Evolutionary conservation across 2,329 filamentous ascomycete genomes (phyloP).

Genomic region (Coniochaeta prunicola): DNA sequence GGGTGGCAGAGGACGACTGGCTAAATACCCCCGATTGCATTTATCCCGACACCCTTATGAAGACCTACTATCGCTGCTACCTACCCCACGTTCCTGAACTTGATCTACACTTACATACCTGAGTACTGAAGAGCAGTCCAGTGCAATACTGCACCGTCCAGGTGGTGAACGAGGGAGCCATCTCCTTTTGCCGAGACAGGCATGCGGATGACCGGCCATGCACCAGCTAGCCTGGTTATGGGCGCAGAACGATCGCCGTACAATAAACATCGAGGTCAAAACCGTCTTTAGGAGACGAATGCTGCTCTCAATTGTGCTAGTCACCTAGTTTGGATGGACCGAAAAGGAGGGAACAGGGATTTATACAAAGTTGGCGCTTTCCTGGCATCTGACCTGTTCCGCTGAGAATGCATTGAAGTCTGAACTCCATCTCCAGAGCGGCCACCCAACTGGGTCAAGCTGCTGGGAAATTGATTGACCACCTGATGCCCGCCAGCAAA

Average conservation of each 20-base stretch:
- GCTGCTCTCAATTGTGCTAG: no score
- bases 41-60: conserved; percentile 1
- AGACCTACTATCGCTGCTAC: not conserved
- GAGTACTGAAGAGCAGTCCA: not conserved
- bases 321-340: no score
- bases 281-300: no score
- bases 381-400: no score
- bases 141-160: not conserved
- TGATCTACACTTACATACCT: not conserved
- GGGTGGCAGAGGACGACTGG: not conserved
- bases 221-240: not conserved
- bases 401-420: no score
- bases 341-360: no score
- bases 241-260: not conserved
- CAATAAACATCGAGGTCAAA: no score
- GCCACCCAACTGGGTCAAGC: no score
- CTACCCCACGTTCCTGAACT: not conserved
- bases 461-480: no score
- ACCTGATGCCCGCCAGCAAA: no score
- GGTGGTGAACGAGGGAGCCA: not conserved
- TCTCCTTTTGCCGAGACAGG: not conserved
- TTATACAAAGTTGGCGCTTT: no score
- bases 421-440: no score
- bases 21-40: conserved; percentile 1
- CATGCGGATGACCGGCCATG: not conserved